Evolutionary conservation across 2,329 filamentous ascomycete genomes (phyloP), one percentile per base, ranked within the genome.

Genomic region (Dendryphion nanum): DNA sequence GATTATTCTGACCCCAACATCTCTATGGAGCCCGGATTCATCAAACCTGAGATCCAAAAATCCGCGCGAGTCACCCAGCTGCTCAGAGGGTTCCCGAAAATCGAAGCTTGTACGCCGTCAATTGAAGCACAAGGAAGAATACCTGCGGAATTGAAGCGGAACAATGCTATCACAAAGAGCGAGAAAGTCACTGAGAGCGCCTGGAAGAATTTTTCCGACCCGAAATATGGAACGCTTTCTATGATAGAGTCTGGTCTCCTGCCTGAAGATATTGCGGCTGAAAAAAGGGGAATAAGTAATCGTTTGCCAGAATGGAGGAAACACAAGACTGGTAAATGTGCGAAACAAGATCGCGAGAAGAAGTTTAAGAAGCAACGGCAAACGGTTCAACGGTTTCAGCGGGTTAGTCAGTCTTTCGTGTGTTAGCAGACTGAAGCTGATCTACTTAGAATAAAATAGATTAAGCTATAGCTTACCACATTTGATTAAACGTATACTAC

Each of bases 241-340:
- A 55, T 56, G 52, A 28, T 53, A 16, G 19, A 41, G 17, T 53
- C 50, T 2, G 51, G 43, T 0, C 35, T 56, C 2, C 5, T 16
- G 1, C 17, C 18, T 0, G 44, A 47, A 3, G 53, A 52, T 7
- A 16, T 59, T 20, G 5, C 12, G 2, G 35, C 40, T 12, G 52
- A 57, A 35, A 4, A 15, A 1, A 1, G 12, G 3, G 51, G 52
- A 2, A 6, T 19, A 4, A 20, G 30, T 3, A 57, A 57, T 30
- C 13, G 13, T 4, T 24, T 59, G 14, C 54, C 54, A 1, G 51
- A 53, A 18, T 57, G 54, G 56, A 51, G 30, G 33, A 53, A 51
- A 33, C 18, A 15, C 4, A 37, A 29, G 5, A 57, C 49, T 2
- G 41, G 48, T 10, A 26, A 10, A 26, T 26, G 10, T 26, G 23